phyloP scores from a whole-genome alignment of 306 rosid genomes.

The Cucurbita pepo region DNA sequence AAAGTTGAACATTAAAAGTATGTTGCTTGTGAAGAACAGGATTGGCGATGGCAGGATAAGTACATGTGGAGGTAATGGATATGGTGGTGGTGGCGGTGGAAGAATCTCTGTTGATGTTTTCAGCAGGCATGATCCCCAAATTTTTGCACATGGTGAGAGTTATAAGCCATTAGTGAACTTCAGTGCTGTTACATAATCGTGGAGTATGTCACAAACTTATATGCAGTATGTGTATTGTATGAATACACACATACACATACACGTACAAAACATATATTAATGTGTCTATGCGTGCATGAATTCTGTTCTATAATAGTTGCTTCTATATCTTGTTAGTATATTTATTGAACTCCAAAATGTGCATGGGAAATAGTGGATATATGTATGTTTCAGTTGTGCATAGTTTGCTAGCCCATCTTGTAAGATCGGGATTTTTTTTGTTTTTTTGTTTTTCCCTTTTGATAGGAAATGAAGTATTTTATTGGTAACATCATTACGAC shows the following conservation, averaged over 20 bases:
- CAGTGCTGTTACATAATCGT: background rate
- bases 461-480: background rate
- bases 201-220: background rate
- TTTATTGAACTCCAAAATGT: background rate
- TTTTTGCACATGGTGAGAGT: conserved; percentile 44
- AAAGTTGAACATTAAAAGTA: background rate
- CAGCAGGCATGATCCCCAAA: conserved; percentile 46
- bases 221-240: background rate
- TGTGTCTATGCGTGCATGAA: background rate
- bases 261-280: background rate
- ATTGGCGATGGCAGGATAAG: conserved; percentile 42
- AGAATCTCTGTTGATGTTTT: conserved; percentile 48
- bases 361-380: background rate
- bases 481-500: background rate
- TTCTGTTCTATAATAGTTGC: background rate
- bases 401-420: background rate
- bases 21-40: conserved; percentile 27
- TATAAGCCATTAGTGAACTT: background rate
- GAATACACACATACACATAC: background rate
- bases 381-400: background rate
- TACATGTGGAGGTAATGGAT: conserved; percentile 52
- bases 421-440: background rate
- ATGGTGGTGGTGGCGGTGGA: conserved; percentile 56
- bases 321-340: background rate
- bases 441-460: background rate